Evolutionary conservation across 2,329 filamentous ascomycete genomes (phyloP), one percentile per base, ranked within the genome.

Genomic region (Penicillium sclerotigenum): DNA sequence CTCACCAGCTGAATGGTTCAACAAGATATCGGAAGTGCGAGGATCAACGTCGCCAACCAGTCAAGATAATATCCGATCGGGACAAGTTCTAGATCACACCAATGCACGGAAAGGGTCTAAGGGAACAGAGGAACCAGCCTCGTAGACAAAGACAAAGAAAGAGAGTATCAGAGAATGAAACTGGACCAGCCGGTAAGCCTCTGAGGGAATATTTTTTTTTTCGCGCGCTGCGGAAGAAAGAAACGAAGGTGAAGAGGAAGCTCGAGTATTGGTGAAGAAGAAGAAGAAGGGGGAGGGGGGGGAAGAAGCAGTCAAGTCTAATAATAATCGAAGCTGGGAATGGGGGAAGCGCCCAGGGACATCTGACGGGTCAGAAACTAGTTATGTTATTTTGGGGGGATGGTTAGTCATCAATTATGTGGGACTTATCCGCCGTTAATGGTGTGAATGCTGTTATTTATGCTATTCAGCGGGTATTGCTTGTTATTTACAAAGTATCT

Each of bases 101-200:
- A 57, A 49, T 40, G 31, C 46, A 13, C 34, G 34, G 31, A 49
- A 31, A 22, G 36, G 24, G 47, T 37, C 13, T 28, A 28, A 8
- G 10, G 9, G n/a, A 49, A 49, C 46, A 63, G 71, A 74, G 71
- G 72, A 65, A 62, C 73, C 73, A 66, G 73, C 71, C 73, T 74
- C 71, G 55, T 52, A 60, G 58, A 51, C 48, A 51, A 51, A 45
- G 65, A 66, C 57, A 60, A 62, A 54, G 59, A 65, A 67, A 71
- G 63, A 72, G 62, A 68, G 63, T 36, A 57, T 57, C 42, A 60
- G 59, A 65, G 63, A 65, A 65, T 60, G 65, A 62, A 68, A 71
- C 66, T 69, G 69, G 71, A 65, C 71, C 71, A 70, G 71, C 71
- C 70, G 64, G 62, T 66, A 64, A 59, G 62, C 63, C 68, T 70